These are phyloP conservation scores for Helotiales sp. DNA, from an alignment of 2,329 filamentous ascomycete species.

Conservation along the genomic window DNA sequence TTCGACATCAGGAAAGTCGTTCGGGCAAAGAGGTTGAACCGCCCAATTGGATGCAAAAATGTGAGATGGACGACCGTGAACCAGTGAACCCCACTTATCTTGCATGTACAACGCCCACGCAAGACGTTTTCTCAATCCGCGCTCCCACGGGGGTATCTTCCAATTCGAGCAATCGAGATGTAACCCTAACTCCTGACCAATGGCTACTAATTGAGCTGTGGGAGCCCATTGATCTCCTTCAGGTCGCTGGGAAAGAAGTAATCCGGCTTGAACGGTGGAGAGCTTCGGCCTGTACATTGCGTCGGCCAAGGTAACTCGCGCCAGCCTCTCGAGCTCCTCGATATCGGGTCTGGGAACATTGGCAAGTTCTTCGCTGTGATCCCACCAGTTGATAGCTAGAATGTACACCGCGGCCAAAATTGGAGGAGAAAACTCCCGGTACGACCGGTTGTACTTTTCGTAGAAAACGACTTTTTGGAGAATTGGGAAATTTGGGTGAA, in stretches of 20 bases:
- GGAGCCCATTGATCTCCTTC: conserved; percentile 82
- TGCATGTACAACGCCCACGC: conserved; percentile 95
- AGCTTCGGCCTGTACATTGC: conserved; percentile 83
- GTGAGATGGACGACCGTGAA: conserved; percentile 85
- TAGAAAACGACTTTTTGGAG: conserved; percentile 81
- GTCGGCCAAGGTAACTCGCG: conserved; percentile 73
- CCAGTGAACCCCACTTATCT: conserved; percentile 87
- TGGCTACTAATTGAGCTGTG: conserved; percentile 85
- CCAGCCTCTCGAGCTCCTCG: conserved; percentile 73
- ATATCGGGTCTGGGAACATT: conserved; percentile 71
- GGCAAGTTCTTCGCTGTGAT: conserved; percentile 70
- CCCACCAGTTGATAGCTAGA: conserved; percentile 87
- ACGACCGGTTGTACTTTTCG: conserved; percentile 75
- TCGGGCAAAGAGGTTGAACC: conserved; percentile 65
- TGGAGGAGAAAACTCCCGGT: conserved; percentile 76
- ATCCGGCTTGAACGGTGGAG: conserved; percentile 77
- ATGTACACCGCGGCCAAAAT: conserved; percentile 83
- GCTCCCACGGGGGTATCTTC: conserved; percentile 89
- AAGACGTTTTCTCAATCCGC: conserved; percentile 80
- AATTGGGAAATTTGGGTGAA: conserved; percentile 83
- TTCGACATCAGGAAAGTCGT: conserved; percentile 76
- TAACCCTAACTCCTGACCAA: conserved; percentile 84
- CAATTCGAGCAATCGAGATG: conserved; percentile 86
- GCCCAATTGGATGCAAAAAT: conserved; percentile 75
- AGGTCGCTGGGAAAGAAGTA: conserved; percentile 75